phyloP scores from a whole-genome alignment of 148 eudicot species.

The Vaccinium myrtillus region DNA sequence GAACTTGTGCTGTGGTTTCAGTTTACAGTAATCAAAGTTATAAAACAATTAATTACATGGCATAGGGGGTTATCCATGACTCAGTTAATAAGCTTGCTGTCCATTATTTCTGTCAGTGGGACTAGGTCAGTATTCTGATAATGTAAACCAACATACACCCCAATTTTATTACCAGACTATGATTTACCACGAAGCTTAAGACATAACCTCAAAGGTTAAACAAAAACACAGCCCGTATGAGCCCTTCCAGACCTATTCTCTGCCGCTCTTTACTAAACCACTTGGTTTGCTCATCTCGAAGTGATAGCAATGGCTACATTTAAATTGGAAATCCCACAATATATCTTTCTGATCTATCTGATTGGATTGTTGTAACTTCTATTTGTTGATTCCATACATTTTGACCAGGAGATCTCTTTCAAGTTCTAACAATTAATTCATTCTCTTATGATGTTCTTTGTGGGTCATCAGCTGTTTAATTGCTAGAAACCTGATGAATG shows the following conservation, averaged over 20 bases:
- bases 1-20: neutral
- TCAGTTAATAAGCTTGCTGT: slow-evolving; percentile 4
- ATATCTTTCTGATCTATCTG: slow-evolving; percentile 2
- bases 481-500: slow-evolving; percentile 89
- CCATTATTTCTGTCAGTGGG: neutral
- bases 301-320: neutral
- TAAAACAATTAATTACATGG: neutral
- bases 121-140: slow-evolving; percentile 4
- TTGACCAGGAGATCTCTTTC: neutral
- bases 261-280: neutral
- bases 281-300: neutral
- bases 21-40: slow-evolving; percentile 6
- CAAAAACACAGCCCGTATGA: neutral
- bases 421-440: neutral
- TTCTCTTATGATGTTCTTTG: slow-evolving; percentile 9
- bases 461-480: slow-evolving; percentile 70
- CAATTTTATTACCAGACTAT: neutral
- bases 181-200: neutral
- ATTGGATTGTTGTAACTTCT: neutral
- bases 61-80: neutral
- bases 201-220: neutral
- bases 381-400: neutral
- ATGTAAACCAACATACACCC: neutral
- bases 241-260: neutral
- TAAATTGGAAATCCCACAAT: neutral